Base-by-base conservation (phyloP, 768 basidiomycete genomes). In the Omphalotus guepiniiformis region DNA sequence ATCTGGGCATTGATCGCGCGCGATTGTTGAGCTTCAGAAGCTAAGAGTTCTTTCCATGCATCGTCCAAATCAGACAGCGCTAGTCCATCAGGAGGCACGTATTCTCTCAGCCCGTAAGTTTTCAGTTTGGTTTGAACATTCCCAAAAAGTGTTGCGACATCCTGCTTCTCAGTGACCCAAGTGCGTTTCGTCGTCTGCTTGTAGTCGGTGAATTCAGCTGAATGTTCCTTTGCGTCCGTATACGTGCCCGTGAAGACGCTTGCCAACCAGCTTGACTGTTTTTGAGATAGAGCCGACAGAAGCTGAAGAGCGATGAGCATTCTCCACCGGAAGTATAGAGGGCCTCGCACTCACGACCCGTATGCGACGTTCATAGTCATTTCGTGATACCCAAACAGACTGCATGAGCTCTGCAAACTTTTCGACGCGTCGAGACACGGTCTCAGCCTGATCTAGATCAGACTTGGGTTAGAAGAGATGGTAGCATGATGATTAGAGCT, bases 351-450 rank as follows among this genome's bases (percentile, higher is more conserved):
- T 32, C 57, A 92, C 89, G 32, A 80, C 70, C 40, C 78, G 75
- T 42, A 86, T 83, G 27, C 95, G 87, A 16, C 86, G 79, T 61
- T 97, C 94, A 58, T 97, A 99, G 63, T 97, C 94, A 57, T 93
- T 94, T 53, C 80, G 76, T 40, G 82, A 83, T 2, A 82, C 60
- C 92, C 93, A 93, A 8, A 93, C 84, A 3, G 88, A 90, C 57
- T 88, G 90, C 87, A 96, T 92, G 44, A 95, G 78, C 54, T 96
- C 92, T 1, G 92, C 93, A 58, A 98, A 98, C 61, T 95, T 95
- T 63, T 92, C 92, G 0, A 98, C 90, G 8, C 95, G 78, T 42
- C 94, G 80, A 1, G 93, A 88, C 16, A 93, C 93, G 0, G 93
- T 96, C 64, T 97, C 92, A 4, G 90, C 87, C 64, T 96, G 94